Conservation (phyloP, 805 yeast species). For the Candida silvicultrix region DNA sequence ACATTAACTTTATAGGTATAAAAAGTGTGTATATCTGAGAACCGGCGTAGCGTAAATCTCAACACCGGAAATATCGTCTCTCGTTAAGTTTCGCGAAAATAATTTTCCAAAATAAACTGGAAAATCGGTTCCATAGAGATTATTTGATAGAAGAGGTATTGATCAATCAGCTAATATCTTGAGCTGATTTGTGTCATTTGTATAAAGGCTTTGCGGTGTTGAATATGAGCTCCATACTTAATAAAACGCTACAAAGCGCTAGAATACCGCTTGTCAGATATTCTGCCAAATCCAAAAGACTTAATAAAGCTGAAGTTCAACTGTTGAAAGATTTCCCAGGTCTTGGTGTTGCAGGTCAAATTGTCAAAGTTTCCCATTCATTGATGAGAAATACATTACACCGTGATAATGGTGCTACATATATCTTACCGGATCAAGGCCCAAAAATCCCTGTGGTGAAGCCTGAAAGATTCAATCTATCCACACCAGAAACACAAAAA, state of each 20-base stretch:
- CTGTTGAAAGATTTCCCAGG: conserved; percentile 60
- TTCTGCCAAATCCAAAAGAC: conserved; percentile 43
- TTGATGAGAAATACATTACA: conserved; percentile 78
- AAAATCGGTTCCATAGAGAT: neutral
- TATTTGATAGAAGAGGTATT: no score
- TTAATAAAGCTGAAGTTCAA: conserved; percentile 62
- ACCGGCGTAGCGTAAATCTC: neutral
- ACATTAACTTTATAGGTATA: no score
- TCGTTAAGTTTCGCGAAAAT: neutral
- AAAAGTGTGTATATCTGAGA: neutral
- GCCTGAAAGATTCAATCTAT: neutral
- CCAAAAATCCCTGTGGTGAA: conserved; percentile 22
- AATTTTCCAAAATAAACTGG: neutral
- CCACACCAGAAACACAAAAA: neutral
- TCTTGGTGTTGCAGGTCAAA: conserved; percentile 66
- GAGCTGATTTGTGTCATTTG: no score
- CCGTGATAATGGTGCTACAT: conserved; percentile 66
- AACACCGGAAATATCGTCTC: neutral
- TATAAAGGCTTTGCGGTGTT: no score
- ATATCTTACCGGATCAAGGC: conserved; percentile 34
- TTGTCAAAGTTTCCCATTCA: conserved; percentile 70
- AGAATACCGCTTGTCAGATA: conserved; percentile 31
- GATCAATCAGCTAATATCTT: no score
- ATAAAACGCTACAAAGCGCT: conserved; percentile 4
- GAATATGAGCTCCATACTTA: conserved; percentile 7